These are phyloP conservation scores for Xylariaceae sp. DNA, from an alignment of 2,329 filamentous ascomycete genomes.

Conservation along the genomic window DNA sequence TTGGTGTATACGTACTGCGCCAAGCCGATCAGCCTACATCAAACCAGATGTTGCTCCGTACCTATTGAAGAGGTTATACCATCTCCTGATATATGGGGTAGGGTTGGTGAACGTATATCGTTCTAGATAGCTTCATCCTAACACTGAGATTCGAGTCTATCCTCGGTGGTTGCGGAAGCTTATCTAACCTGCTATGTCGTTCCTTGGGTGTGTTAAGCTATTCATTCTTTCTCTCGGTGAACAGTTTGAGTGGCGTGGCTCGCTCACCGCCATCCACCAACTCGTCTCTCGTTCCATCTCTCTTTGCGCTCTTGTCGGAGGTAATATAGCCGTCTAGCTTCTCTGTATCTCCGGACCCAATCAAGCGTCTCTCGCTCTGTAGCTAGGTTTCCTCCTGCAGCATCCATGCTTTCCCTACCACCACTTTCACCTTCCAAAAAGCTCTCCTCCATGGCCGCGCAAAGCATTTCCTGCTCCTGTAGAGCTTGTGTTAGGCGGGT, in stretches of 20 bases:
- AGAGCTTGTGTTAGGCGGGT: slow-evolving; percentile 78
- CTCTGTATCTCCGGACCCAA: slow-evolving; percentile 82
- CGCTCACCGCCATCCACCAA: slow-evolving; percentile 86
- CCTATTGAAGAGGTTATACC: not conserved
- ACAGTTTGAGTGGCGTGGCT: not conserved
- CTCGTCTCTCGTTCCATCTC: slow-evolving; percentile 93
- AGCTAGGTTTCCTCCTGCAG: slow-evolving; percentile 54
- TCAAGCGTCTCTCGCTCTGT: slow-evolving; percentile 84
- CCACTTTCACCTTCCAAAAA: slow-evolving; percentile 70
- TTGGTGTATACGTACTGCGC: not conserved
- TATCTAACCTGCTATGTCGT: not conserved
- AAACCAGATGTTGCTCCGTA: not conserved
- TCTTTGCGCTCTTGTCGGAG: slow-evolving; percentile 85
- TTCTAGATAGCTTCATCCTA: no score
- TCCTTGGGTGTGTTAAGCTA: not conserved
- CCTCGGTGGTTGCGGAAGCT: no score
- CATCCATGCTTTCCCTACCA: slow-evolving; percentile 9
- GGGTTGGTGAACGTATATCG: not conserved
- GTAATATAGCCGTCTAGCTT: slow-evolving; percentile 79
- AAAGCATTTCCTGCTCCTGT: slow-evolving; percentile 81
- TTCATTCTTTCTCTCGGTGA: not conserved
- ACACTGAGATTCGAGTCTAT: no score
- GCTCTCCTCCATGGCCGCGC: slow-evolving; percentile 86
- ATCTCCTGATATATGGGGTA: not conserved
- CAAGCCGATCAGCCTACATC: not conserved